Conservation (phyloP, 345 rosid genomes). For the Populus euphratica region DNA sequence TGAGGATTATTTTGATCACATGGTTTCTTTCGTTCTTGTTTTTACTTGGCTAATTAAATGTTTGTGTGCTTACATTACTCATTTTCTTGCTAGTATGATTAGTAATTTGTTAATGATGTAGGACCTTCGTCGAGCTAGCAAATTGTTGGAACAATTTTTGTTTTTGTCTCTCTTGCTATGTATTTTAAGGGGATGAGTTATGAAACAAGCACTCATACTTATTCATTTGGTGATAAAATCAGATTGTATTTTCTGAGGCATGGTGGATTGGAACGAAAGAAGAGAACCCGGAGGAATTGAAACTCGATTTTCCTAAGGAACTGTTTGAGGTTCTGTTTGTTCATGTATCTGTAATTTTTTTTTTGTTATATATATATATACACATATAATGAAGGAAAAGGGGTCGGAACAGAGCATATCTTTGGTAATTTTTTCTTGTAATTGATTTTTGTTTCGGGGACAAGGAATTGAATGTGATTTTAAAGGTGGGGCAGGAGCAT, state of each 20-base stretch:
- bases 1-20: constrained; percentile 60
- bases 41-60: background rate
- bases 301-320: constrained; percentile 74
- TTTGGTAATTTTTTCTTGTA: background rate
- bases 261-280: constrained; percentile 96
- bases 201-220: background rate
- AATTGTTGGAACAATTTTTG: too few relatives aligned
- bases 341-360: background rate
- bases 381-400: background rate
- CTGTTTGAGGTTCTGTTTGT: constrained; percentile 48
- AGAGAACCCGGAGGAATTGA: constrained; percentile 77
- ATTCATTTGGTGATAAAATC: constrained; percentile 15
- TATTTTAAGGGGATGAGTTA: too few relatives aligned
- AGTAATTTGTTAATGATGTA: background rate
- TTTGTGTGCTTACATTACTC: background rate
- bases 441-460: constrained; percentile 41
- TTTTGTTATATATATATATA: background rate
- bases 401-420: background rate
- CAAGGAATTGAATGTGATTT: constrained; percentile 53
- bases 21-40: constrained; percentile 27
- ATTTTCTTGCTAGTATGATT: background rate
- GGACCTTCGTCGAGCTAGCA: too few relatives aligned
- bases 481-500: constrained; percentile 68
- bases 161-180: too few relatives aligned
- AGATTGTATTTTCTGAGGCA: constrained; percentile 89